These are phyloP conservation scores for Euptelea pleiosperma DNA, from an alignment of 164 flowering plant genomes.

Conservation along the genomic window DNA sequence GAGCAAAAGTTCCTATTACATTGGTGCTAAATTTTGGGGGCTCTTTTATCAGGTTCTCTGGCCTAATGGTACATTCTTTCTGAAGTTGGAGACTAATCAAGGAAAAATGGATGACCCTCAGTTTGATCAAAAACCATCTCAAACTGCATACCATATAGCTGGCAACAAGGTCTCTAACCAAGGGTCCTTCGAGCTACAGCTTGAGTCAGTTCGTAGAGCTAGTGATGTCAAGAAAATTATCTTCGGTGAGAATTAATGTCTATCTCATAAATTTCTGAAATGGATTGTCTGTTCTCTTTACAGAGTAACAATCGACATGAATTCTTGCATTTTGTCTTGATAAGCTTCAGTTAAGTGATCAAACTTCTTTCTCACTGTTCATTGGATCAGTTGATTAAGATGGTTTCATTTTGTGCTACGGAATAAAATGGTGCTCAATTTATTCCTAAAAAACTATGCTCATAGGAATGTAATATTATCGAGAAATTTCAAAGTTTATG, in stretches of 20 bases:
- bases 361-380: background rate
- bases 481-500: too few species aligned
- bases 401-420: too few species aligned
- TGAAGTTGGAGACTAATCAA: conserved; percentile 30
- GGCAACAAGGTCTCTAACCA: conserved; percentile 35
- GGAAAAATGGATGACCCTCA: conserved; percentile 22
- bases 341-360: background rate
- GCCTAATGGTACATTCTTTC: conserved; percentile 87
- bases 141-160: conserved; percentile 21
- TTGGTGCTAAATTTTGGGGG: conserved; percentile 2
- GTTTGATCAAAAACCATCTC: conserved; percentile 20
- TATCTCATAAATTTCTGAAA: background rate
- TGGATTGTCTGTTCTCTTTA: background rate
- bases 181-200: conserved; percentile 76
- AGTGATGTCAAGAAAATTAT: conserved; percentile 83
- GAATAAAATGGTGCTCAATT: too few species aligned
- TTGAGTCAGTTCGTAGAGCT: conserved; percentile 93
- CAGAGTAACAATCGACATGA: too few species aligned
- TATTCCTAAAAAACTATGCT: too few species aligned
- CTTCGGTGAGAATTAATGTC: conserved; percentile 48
- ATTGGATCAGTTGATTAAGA: too few species aligned
- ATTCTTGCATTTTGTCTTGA: background rate
- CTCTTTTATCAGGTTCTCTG: conserved; percentile 63
- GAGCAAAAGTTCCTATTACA: background rate
- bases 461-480: too few species aligned